A percentile compares a stretch with the other conserved stretches of the same genome.
phyloP scores from a whole-genome alignment of 768 basidiomycete genomes.

The Lentinula guzmanii region DNA sequence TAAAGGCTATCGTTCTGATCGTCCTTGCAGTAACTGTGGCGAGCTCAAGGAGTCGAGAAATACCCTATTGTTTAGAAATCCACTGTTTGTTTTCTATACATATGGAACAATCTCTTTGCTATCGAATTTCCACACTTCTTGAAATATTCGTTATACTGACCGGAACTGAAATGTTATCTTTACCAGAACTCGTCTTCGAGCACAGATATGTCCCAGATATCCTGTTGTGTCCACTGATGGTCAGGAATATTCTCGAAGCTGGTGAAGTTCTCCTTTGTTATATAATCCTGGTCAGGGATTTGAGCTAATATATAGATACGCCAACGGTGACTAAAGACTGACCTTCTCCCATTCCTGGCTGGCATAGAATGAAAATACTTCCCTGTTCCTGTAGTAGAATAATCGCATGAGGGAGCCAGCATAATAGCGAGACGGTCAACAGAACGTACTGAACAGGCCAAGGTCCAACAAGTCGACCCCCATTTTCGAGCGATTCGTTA shows the following conservation, averaged over 20 bases:
- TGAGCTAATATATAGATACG: no score
- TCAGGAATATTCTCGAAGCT: constrained; percentile 14
- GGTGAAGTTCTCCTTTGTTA: constrained; percentile 13
- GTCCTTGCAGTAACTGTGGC: no score
- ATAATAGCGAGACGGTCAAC: background rate
- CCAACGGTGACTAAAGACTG: background rate
- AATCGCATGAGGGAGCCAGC: background rate
- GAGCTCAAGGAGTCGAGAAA: no score
- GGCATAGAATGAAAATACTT: constrained; percentile 16
- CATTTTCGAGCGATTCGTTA: constrained; percentile 18
- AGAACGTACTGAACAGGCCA: constrained; percentile 17
- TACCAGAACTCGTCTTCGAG: constrained; percentile 14
- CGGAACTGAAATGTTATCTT: background rate
- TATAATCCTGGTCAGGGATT: constrained; percentile 9
- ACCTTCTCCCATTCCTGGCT: constrained; percentile 14
- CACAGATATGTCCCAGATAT: constrained; percentile 15
- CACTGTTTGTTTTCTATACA: no score
- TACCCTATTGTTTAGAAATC: no score
- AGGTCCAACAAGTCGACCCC: constrained; percentile 19
- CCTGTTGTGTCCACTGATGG: constrained; percentile 11
- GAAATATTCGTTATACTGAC: no score
- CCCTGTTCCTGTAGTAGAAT: constrained; percentile 11
- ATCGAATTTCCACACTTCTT: no score
- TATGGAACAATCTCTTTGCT: no score
- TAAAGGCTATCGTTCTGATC: no score